Conservation (phyloP, 345 rosid species). For the Eucalyptus viminalis region DNA sequence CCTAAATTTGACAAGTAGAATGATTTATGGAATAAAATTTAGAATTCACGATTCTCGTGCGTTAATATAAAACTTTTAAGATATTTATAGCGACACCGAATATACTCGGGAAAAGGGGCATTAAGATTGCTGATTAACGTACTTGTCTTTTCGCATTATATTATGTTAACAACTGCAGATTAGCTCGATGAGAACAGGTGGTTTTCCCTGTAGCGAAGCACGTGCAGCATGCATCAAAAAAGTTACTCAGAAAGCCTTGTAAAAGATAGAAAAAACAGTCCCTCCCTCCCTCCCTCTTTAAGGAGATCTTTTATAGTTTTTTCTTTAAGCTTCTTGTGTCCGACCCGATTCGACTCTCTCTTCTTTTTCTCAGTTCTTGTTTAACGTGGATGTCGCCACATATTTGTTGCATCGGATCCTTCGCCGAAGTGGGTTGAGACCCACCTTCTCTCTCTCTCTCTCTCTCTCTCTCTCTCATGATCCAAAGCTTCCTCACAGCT, state of each 20-base stretch:
- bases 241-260: background rate
- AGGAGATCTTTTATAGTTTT: background rate
- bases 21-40: background rate
- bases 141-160: background rate
- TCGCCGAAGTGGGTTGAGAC: constrained; percentile 33
- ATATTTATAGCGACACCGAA: background rate
- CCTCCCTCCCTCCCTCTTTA: background rate
- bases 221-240: background rate
- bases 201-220: background rate
- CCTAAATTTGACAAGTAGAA: background rate
- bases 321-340: background rate
- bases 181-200: background rate
- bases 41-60: background rate
- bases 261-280: background rate
- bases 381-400: background rate
- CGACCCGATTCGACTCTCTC: background rate
- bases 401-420: constrained; percentile 71
- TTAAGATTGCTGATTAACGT: background rate
- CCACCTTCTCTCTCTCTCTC: background rate
- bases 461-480: background rate
- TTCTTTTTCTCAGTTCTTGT: background rate
- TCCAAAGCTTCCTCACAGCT: constrained; percentile 3
- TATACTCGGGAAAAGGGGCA: background rate
- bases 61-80: accelerated
- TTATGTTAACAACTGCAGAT: background rate